phyloP scores from a whole-genome alignment of 1,284 basidiomycete species.

The Ganoderma boninense region DNA sequence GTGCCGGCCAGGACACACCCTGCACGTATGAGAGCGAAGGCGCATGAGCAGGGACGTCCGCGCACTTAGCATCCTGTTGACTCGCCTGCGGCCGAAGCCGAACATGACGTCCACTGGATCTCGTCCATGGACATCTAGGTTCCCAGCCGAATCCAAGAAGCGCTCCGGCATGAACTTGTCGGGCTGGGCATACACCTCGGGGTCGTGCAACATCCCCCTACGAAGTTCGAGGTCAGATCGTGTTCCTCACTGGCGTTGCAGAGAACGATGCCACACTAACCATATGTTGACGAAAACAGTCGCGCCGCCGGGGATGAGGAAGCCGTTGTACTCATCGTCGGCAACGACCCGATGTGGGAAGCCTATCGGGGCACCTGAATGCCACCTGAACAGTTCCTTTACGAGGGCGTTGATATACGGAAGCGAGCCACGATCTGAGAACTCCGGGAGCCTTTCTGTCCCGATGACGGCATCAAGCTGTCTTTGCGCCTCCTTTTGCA shows the following conservation, averaged over 20 bases:
- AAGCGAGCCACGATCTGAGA: conserved; percentile 40
- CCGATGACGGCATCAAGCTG: conserved; percentile 44
- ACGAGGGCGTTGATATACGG: conserved; percentile 43
- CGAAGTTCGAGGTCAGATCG: neutral
- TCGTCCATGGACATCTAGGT: neutral
- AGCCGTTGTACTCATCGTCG: conserved; percentile 26
- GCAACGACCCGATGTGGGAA: conserved; percentile 22
- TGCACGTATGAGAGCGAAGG: neutral
- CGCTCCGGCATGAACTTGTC: conserved; percentile 26
- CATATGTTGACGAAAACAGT: conserved; percentile 25
- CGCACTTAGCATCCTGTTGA: too few relatives aligned
- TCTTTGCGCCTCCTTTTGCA: conserved; percentile 39
- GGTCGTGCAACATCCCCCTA: conserved; percentile 32
- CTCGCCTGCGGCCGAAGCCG: conserved; percentile 21
- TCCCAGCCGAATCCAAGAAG: conserved; percentile 9
- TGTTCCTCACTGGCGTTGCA: too few relatives aligned
- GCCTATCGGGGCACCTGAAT: conserved; percentile 29
- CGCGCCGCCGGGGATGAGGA: conserved; percentile 20
- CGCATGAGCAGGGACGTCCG: too few relatives aligned
- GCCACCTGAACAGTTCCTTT: conserved; percentile 46
- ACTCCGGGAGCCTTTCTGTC: conserved; percentile 38
- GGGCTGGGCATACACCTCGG: conserved; percentile 27
- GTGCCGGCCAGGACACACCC: conserved; percentile 23
- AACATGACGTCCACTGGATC: conserved; percentile 14
- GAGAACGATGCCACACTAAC: too few relatives aligned